Evolutionary conservation across 192 early-diverging fungal species (phyloP).

Genomic region (Coemansia sp.): DNA sequence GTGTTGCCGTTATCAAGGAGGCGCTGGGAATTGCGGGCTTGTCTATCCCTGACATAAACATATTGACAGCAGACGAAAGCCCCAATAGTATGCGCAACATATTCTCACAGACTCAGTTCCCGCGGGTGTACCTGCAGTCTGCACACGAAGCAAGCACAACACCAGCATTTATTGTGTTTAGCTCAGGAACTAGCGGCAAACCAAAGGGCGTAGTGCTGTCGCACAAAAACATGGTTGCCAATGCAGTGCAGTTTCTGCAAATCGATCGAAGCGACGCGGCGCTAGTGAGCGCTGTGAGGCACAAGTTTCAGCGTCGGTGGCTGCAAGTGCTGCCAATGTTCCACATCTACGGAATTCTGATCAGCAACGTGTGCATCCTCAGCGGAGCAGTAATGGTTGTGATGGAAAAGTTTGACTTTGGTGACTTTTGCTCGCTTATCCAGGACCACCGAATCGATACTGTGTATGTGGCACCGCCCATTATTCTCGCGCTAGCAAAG

Average conservation of each 20-base stretch:
- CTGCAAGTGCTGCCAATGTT: conserved; percentile 66
- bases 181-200: conserved; percentile 56
- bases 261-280: conserved; percentile 44
- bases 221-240: conserved; percentile 79
- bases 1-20: conserved; percentile 25
- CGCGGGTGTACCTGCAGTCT: conserved; percentile 33
- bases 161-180: conserved; percentile 48
- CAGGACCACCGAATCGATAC: conserved; percentile 70
- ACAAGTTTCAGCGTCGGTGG: conserved; percentile 34
- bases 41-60: conserved; percentile 26
- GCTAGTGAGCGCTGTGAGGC: conserved; percentile 8
- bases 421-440: conserved; percentile 60
- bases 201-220: conserved; percentile 85
- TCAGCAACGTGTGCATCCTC: conserved; percentile 39
- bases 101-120: conserved; percentile 21
- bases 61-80: conserved; percentile 33
- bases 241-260: conserved; percentile 58
- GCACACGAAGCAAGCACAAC: conserved; percentile 20
- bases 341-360: conserved; percentile 69
- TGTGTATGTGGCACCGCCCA: conserved; percentile 66
- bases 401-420: conserved; percentile 75
- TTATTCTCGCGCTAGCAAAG: conserved; percentile 71
- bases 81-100: conserved; percentile 12
- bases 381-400: conserved; percentile 64
- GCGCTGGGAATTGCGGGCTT: conserved; percentile 21